Evolutionary conservation across 1,284 basidiomycete genomes (phyloP), one percentile per base, ranked within the genome.

Genomic region (Puccinia sorghi): DNA sequence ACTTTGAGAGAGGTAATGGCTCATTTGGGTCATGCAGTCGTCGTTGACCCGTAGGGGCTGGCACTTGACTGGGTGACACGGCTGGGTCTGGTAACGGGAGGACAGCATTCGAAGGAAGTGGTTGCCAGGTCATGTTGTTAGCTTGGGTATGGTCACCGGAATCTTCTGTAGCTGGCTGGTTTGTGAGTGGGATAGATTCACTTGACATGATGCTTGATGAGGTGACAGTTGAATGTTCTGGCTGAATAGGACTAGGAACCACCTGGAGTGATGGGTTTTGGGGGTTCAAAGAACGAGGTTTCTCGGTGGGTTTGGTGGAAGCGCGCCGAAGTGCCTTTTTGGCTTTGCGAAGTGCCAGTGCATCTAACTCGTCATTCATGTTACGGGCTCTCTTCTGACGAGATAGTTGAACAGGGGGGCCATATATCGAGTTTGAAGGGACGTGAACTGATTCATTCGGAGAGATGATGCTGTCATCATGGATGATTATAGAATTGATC

Each of bases 1-100:
- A 57, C n/a, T 43, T 72, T 13, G 71, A 56, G 20, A 59, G 39
- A 3, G 75, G 75, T 15, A 77, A 46, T 11, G 75, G 75, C 46
- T 77, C 75, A 61, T 77, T 50, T 5, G 64, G 64, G 61, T 70
- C 46, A 50, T 77, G 75, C n/a, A 77, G 52, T 39, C 75, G 66
- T 57, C 75, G 50, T 61, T 48, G n/a, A 3, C 46, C 56, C 9
- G 37, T 61, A 11, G 75, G 66, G 17, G 75, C 52, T 46, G 64
- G 52, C n/a, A 22, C 64, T 52, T 59, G 56, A 20, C 63, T 77
- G 25, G 64, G 75, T 22, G 75, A 77, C 12, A 77, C 12, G 2
- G 64, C 61, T 22, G 37, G 52, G 27, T 77, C 75, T 22, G 75
- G 66, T 25, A 20, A 13, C 9, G 75, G 75, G 20, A 70, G 20